phyloP scores from a whole-genome alignment of 257 asterid genomes.

The Jasminum sambac region DNA sequence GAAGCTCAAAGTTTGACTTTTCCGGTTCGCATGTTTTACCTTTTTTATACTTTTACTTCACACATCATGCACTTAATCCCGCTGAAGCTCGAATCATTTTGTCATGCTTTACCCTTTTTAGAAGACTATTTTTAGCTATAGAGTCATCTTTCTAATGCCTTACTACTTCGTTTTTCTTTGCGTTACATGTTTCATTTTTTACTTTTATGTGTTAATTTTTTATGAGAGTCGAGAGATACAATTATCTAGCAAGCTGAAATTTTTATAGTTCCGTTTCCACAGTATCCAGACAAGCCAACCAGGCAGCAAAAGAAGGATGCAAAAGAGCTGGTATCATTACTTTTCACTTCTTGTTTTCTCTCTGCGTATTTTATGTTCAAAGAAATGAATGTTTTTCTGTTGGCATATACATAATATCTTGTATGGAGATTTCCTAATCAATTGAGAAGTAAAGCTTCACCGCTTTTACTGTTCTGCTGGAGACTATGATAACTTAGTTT shows the following conservation, averaged over 20 bases:
- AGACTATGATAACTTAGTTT: neutral
- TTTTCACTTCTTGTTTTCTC: conserved; percentile 7
- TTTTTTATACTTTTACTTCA: no score
- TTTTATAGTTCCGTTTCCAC: conserved; percentile 27
- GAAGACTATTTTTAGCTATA: no score
- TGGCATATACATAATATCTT: neutral
- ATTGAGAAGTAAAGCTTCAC: neutral
- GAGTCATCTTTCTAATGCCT: neutral
- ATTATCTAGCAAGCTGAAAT: conserved; percentile 20
- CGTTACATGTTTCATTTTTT: neutral
- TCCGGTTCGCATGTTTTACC: no score
- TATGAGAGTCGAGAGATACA: neutral
- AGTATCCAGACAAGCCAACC: conserved; percentile 97
- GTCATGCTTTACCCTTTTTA: no score
- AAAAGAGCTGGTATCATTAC: conserved; percentile 78
- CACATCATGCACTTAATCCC: no score
- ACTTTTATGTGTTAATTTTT: neutral
- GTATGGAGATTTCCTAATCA: neutral
- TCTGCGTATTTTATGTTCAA: conserved; percentile 4
- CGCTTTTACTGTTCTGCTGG: conserved; percentile 4
- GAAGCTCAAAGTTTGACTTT: no score
- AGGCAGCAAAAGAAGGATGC: conserved; percentile 96
- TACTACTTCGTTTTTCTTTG: neutral
- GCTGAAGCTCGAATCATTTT: no score
- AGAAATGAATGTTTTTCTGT: neutral